phyloP scores from a whole-genome alignment of 2,329 filamentous ascomycete species.

The Xylaria sp. region DNA sequence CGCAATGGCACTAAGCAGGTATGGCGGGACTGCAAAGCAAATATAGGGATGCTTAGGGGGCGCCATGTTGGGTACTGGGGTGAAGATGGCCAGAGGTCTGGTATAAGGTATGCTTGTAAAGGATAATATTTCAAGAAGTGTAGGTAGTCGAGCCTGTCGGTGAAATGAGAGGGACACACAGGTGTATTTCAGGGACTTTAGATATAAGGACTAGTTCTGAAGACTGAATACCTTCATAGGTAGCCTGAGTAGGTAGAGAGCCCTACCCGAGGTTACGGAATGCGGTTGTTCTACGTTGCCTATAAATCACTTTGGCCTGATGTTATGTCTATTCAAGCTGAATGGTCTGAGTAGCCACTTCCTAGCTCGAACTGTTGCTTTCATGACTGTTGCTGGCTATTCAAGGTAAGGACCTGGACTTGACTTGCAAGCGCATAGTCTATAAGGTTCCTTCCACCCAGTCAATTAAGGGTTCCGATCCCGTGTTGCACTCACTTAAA shows the following conservation, averaged over 20 bases:
- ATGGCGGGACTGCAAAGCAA: conserved; percentile 50
- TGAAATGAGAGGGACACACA: background rate
- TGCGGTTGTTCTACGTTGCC: too few species aligned
- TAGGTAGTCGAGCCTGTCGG: conserved; percentile 1
- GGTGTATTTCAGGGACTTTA: background rate
- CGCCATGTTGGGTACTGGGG: conserved; percentile 27
- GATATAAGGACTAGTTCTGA: background rate
- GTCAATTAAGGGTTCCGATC: conserved; percentile 1
- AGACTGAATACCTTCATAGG: background rate
- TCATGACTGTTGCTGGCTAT: too few species aligned
- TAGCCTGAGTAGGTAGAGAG: background rate
- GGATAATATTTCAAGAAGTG: conserved; percentile 5
- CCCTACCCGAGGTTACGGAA: background rate
- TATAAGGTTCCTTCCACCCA: too few species aligned
- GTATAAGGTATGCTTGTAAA: conserved; percentile 5
- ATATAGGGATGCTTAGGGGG: conserved; percentile 21
- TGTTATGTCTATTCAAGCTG: too few species aligned
- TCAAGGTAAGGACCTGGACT: background rate
- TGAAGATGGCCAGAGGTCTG: background rate
- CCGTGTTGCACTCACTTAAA: conserved; percentile 5
- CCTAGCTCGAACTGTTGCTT: too few species aligned
- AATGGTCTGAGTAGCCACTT: too few species aligned
- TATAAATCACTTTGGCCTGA: background rate
- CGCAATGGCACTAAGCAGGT: conserved; percentile 48
- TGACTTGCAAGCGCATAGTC: background rate